These are phyloP conservation scores for Camellia granthamiana DNA, from an alignment of 148 eudicot genomes.

Conservation along the genomic window DNA sequence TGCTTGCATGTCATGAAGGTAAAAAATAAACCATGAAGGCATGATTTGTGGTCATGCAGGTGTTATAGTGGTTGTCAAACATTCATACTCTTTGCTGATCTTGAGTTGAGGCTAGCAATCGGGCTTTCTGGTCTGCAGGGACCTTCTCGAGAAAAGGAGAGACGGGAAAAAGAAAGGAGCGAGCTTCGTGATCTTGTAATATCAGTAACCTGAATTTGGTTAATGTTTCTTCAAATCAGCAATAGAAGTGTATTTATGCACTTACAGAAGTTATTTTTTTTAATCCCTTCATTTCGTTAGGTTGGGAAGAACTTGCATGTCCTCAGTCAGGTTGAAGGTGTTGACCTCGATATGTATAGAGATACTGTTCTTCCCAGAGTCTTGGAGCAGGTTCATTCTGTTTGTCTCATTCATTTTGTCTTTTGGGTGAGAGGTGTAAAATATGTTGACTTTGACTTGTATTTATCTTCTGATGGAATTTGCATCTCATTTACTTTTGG, in stretches of 20 bases:
- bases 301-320: slow-evolving; percentile 98
- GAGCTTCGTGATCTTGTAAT: slow-evolving; percentile 99
- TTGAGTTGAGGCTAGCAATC: slow-evolving; percentile 80
- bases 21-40: slow-evolving; percentile 57
- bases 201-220: slow-evolving; percentile 32
- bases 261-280: slow-evolving; percentile 36
- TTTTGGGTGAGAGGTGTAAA: background rate
- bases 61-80: slow-evolving; percentile 62
- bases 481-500: slow-evolving; percentile 20
- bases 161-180: slow-evolving; percentile 91
- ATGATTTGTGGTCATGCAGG: slow-evolving; percentile 72
- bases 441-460: background rate
- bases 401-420: slow-evolving; percentile 9
- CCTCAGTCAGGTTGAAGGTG: slow-evolving; percentile 97
- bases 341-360: slow-evolving; percentile 92
- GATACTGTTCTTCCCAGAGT: slow-evolving; percentile 95
- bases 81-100: slow-evolving; percentile 74
- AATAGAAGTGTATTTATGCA: slow-evolving; percentile 21
- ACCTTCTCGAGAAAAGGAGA: slow-evolving; percentile 95
- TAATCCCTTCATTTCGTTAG: slow-evolving; percentile 41
- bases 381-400: slow-evolving; percentile 74
- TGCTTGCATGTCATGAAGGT: slow-evolving; percentile 46
- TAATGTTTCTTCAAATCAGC: slow-evolving; percentile 27
- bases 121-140: slow-evolving; percentile 96
- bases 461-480: slow-evolving; percentile 4